Evolutionary conservation across 352 stramenopile species (phyloP).

Genomic region (Pythium phragmitis): DNA sequence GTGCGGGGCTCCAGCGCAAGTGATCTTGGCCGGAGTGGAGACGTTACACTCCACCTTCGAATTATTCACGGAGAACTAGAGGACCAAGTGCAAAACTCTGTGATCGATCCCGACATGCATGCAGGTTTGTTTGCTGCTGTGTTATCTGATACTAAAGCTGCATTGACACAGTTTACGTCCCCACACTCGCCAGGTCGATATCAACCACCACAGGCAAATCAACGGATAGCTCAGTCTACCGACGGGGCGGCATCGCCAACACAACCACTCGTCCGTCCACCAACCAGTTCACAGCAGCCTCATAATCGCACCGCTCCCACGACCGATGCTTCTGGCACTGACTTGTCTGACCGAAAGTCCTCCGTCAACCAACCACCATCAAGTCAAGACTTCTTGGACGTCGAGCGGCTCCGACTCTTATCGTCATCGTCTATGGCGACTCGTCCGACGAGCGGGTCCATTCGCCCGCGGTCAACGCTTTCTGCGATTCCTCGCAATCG

Average conservation of each 20-base stretch:
- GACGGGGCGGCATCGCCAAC: too few relatives aligned
- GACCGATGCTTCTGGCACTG: neutral
- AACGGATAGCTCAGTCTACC: neutral
- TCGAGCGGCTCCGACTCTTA: conserved; percentile 29
- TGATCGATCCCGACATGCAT: conserved; percentile 21
- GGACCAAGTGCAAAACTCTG: neutral
- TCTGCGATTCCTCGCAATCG: conserved; percentile 18
- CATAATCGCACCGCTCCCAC: neutral
- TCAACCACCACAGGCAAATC: neutral
- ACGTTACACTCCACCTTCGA: conserved; percentile 24
- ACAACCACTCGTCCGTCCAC: neutral
- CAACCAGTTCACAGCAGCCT: neutral
- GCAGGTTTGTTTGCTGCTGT: conserved; percentile 7
- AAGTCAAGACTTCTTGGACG: conserved; percentile 24
- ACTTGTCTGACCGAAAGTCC: neutral
- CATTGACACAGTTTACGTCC: neutral
- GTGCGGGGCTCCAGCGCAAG: neutral
- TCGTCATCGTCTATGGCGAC: conserved; percentile 24
- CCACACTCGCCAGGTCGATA: neutral
- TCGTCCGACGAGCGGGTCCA: conserved; percentile 7
- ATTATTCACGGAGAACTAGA: conserved; percentile 16
- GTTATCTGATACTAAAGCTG: neutral
- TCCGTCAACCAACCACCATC: neutral
- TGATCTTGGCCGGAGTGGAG: neutral
- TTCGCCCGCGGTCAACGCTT: conserved; percentile 22